Evolutionary conservation across 192 early-diverging fungal species (phyloP), one percentile per base, ranked within the genome.

Genomic region (Coemansia sp.): DNA sequence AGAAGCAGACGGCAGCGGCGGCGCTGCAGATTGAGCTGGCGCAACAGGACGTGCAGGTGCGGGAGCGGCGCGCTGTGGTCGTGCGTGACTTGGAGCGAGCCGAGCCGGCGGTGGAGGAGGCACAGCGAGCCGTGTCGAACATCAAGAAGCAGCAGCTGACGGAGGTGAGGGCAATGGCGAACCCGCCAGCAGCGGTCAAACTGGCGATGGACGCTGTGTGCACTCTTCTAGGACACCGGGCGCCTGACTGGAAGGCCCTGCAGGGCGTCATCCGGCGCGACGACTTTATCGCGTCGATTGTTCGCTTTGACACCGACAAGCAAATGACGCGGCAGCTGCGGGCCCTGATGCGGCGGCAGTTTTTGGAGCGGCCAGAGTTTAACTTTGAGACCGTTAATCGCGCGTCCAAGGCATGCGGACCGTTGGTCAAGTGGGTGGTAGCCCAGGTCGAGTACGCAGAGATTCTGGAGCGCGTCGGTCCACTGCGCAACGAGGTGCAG

Each of bases 181-280:
- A 97, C 59, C 98, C 98, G 56, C 98, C 98, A 4, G 86, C 86
- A 63, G 90, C 89, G 3, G 97, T 99, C 61, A 96, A 98, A 75
- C 69, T 98, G 65, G 93, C 98, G 9, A 91, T 99, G 89, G 96
- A 97, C 59, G 89, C 93, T 53, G 98, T 99, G 10, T 99, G 98
- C 77, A 89, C 88, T 12, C 73, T 99, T 46, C 86, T 99, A 14
- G 95, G 95, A 15, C 85, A 92, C 71, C 88, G 86, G 40, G 68
- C 87, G 62, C 89, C 91, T 1, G 86, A 84, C 58, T 99, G 98
- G 98, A 97, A 95, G 76, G 82, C 84, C 21, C 89, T 98, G 12
- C 95, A 97, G 76, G 83, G 78, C 48, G 84, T 94, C 44, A 87
- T 99, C 59, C 87, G 95, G 57, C 84, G 90, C 63, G 97, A 98